Evolutionary conservation across 1,139 yeast genomes (phyloP).

Genomic region (Insectozyma bohioensis): DNA sequence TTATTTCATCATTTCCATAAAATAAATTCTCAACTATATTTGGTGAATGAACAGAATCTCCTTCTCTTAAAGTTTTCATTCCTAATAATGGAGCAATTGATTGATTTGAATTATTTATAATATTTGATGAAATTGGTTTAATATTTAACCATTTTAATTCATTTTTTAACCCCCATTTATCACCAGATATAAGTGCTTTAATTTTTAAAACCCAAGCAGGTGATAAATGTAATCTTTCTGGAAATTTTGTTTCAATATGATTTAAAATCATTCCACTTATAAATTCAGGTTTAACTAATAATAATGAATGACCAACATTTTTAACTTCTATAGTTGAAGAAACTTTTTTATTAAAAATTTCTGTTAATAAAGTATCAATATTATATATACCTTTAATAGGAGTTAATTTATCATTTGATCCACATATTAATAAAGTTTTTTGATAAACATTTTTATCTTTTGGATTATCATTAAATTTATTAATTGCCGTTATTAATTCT

Average conservation of each 20-base stretch:
- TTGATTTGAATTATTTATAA: constrained; percentile 30
- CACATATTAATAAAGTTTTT: constrained; percentile 55
- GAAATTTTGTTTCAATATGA: constrained; percentile 53
- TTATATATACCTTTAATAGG: constrained; percentile 37
- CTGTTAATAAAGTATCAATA: constrained; percentile 25
- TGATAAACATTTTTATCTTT: constrained; percentile 32
- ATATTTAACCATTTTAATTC: constrained; percentile 69
- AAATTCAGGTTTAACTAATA: constrained; percentile 64
- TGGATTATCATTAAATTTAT: constrained; percentile 35
- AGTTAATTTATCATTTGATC: constrained; percentile 57
- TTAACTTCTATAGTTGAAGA: constrained; percentile 40
- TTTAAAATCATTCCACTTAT: constrained; percentile 62
- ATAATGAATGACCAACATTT: constrained; percentile 65
- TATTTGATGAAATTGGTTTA: constrained; percentile 48
- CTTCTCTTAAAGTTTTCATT: constrained; percentile 74
- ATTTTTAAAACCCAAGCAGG: constrained; percentile 65
- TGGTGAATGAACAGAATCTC: constrained; percentile 64
- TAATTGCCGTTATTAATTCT: constrained; percentile 44
- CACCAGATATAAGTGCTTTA: constrained; percentile 62
- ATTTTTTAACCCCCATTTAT: constrained; percentile 79
- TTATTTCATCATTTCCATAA: constrained; percentile 26
- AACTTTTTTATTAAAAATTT: constrained; percentile 27
- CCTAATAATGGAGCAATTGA: constrained; percentile 57
- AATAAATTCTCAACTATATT: constrained; percentile 46
- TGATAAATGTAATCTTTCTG: constrained; percentile 48